Base-by-base conservation (phyloP, 2,329 filamentous ascomycete genomes). In the Colletotrichum abscissum region DNA sequence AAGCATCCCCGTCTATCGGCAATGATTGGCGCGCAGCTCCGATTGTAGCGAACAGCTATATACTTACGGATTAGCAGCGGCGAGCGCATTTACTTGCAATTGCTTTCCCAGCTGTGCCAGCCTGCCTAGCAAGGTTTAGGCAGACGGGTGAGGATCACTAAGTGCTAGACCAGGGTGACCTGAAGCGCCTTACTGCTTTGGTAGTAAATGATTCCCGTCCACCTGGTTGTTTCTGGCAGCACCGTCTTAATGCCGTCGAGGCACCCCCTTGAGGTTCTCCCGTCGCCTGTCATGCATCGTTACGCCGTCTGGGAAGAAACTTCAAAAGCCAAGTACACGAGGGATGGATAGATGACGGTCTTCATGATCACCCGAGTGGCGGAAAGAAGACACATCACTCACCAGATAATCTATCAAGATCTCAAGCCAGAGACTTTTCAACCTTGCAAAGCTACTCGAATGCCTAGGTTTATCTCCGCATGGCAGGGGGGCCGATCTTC, bases 161-260 rank as follows among this genome's bases (percentile, higher is more conserved):
- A 3, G 16, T 42, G 16, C 14, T 42, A 19, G 38, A 42, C 38
- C 14, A 19, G 38, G 38, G 16, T 42, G 14, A 42, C 5, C 16
- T 42, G 38, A 42, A 7, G 9, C 67, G 49, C 59, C 46, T 64
- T 65, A 19, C 60, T 42, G 26, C 58, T 66, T 66, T 30, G 38
- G 68, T 49, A 19, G 22, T 5, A 35, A 33, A 24, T 35, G 24
- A 67, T 55, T 60, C 30, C 55, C 68, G 42, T 42, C 63, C 42
- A 33, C 42, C 63, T 70, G 55, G 68, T 60, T 33, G 22, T 4
- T 16, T 30, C 33, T 16, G 26, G 22, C 30, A 65, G 19, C 11
- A 24, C 63, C 63, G 63, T 65, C 56, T 42, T 33, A 42, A 42
- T 33, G 22, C 12, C 22, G 19, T 22, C 63, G n/a, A 24, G 33